Evolutionary conservation across 2,329 filamentous ascomycete genomes (phyloP), one percentile per base, ranked within the genome.

Genomic region (Cytospora schulzeri): DNA sequence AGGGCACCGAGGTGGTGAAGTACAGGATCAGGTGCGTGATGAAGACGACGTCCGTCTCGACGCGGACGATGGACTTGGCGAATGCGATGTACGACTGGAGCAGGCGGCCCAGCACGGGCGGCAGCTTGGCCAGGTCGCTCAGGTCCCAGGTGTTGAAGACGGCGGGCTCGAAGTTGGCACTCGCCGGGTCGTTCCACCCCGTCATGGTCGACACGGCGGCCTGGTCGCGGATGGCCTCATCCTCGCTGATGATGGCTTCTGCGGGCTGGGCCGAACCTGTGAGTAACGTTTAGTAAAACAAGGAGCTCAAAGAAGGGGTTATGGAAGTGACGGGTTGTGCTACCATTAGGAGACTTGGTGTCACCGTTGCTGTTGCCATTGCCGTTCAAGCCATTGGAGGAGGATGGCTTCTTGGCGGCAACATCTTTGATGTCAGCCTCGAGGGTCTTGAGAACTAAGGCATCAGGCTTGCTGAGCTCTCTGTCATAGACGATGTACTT

Each of bases 1-100:
- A 91, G 1, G 90, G 89, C 0, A 93, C 75, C 1, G 88, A 88
- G 1, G 90, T 91, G 62, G 78, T 79, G 65, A 89, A 82, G 78
- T 93, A 93, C 29, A 92, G 77, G 41, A 93, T 73, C 26, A 94
- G 81, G 74, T 94, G 91, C 0, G 89, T 92, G 63, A 93, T 75
- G 82, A 94, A 91, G 55, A 93, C 85, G 22, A 93, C 89, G 73
- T 94, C 91, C 1, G 89, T 90, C 62, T 86, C 82, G 64, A 85
- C 79, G 17, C 90, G 87, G 12, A 90, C 88, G 26, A 88, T 74
- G 2, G 73, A 75, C 51, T 79, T 79, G 1, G 85, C 89, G 71
- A 82, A 76, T 17, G 76, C 74, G 56, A 88, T 77, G 73, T 91
- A 92, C 0, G 87, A 85, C 50, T 81, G 77, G 22, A 91, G 76